Evolutionary conservation across 495 filamentous ascomycete genomes (phyloP), one percentile per base, ranked within the genome.

Genomic region (Penicillium goetzii): DNA sequence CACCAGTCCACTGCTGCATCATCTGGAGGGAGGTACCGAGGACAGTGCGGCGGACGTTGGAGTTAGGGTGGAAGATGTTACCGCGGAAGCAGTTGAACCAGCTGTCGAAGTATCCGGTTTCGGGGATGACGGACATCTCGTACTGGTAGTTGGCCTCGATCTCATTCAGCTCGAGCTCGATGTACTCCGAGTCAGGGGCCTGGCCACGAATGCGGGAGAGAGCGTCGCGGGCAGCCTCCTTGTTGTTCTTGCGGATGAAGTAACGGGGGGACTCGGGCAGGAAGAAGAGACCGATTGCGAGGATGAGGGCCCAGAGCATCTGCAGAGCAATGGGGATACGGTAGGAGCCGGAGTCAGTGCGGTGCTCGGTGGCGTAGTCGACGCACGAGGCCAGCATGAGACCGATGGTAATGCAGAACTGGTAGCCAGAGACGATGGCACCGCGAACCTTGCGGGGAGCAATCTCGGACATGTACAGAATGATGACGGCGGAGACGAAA

Each of bases 1-100:
- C 88, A 80, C 91, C 91, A 28, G 91, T 88, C 81, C 93, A 77
- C 79, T 92, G 90, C 76, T 92, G 90, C 84, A 91, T 89, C 86
- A 90, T 90, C 80, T 92, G 90, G 38, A 92, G 80, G 17, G 85
- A 86, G 47, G 86, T 89, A 71, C 91, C 91, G 45, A 93, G 82
- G 62, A 92, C 83, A 21, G 89, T 91, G 61, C 90, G 89, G 70
- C 90, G 89, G 40, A 91, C 41, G 75, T 89, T 90, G 72, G 80
- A 84, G 75, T 83, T 84, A 36, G 83, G 79, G 26, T 80, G 76
- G 68, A 72, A 84, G 73, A 92, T 80, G 50, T 77, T 85, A 57
- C 88, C 89, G 61, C 79, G 80, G 82, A 91, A 91, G 81, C 88
- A 92, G 72, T 81, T 85, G 63, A 79, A 64, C 88, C 85, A 91